Evolutionary conservation across 768 basidiomycete species (phyloP).

Genomic region (Kwoniella heveanensis): DNA sequence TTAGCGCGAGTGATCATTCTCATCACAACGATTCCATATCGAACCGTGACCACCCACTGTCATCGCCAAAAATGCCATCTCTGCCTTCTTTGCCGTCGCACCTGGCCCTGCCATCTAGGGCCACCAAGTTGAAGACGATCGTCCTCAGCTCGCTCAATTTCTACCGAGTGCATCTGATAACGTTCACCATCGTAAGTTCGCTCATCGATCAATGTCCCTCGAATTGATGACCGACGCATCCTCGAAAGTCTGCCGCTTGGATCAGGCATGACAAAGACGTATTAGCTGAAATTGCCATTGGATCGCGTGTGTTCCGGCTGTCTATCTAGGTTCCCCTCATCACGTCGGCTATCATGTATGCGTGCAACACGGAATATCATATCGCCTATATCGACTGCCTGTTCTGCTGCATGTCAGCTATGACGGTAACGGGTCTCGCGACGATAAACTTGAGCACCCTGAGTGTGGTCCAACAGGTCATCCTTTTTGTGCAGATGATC

Average conservation of each 20-base stretch:
- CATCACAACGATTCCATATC: no score
- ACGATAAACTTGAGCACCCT: constrained; percentile 55
- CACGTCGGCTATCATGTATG: constrained; percentile 78
- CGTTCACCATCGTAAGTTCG: constrained; percentile 57
- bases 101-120: constrained; percentile 24
- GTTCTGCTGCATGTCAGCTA: constrained; percentile 53
- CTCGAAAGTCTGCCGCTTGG: no score
- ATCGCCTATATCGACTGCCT: constrained; percentile 57
- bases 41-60: background rate
- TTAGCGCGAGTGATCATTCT: no score
- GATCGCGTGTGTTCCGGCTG: no score
- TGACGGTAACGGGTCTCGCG: constrained; percentile 57
- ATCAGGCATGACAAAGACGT: no score
- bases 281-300: no score
- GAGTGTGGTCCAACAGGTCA: constrained; percentile 53
- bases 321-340: constrained; percentile 66
- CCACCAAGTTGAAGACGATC: constrained; percentile 19
- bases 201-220: no score
- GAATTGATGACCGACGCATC: no score
- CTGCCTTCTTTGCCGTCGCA: constrained; percentile 28
- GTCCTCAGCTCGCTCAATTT: constrained; percentile 58
- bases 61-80: constrained; percentile 16
- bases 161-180: constrained; percentile 60
- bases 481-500: constrained; percentile 64
- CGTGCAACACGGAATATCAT: constrained; percentile 65